These are phyloP conservation scores for Scutellaria minor DNA, from an alignment of 257 asterid species.

Conservation along the genomic window DNA sequence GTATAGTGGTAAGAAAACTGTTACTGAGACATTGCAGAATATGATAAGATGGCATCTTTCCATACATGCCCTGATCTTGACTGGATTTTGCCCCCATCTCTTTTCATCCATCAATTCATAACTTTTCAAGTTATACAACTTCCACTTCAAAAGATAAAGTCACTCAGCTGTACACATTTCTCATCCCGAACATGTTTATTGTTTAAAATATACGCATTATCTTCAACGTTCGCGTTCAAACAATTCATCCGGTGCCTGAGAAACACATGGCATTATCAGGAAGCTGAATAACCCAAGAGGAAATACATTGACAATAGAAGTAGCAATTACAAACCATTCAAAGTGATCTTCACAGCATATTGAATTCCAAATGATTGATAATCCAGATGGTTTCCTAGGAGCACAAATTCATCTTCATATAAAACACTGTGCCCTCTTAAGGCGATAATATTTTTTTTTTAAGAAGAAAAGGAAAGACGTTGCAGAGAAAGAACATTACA, in stretches of 20 bases:
- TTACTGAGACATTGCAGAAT: no score
- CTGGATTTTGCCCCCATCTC: background rate
- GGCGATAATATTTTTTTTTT: background rate
- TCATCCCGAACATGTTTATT: constrained; percentile 32
- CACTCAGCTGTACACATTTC: constrained; percentile 54
- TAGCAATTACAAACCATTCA: constrained; percentile 62
- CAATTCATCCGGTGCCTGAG: constrained; percentile 91
- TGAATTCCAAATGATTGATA: constrained; percentile 76
- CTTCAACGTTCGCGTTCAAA: constrained; percentile 66
- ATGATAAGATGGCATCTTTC: background rate
- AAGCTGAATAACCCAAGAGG: background rate
- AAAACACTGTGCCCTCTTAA: background rate
- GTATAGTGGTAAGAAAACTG: no score
- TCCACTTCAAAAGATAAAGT: constrained; percentile 66
- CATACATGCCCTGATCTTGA: background rate
- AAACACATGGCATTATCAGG: constrained; percentile 16
- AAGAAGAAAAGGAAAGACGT: background rate
- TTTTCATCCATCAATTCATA: background rate
- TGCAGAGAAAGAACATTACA: no score
- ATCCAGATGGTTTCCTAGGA: constrained; percentile 79
- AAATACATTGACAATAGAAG: constrained; percentile 13
- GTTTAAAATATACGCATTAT: constrained; percentile 60
- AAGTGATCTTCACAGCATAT: constrained; percentile 94
- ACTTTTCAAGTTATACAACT: background rate
- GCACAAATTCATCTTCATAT: constrained; percentile 13